Base-by-base conservation (phyloP, 2,329 filamentous ascomycete genomes). In the Leptographium radiaticola region DNA sequence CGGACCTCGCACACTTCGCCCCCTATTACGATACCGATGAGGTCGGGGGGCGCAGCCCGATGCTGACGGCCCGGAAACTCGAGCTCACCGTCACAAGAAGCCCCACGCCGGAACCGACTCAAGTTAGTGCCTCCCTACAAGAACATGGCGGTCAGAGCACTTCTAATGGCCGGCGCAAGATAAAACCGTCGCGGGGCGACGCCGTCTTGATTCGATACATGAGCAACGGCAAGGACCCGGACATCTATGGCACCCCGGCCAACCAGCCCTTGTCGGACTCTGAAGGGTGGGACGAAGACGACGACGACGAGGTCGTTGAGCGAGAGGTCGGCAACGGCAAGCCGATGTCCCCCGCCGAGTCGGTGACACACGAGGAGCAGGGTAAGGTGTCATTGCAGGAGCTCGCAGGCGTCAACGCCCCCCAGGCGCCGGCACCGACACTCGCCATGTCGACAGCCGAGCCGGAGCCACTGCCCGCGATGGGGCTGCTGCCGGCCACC, bases 131-230 rank as follows among this genome's bases (percentile, higher is more conserved):
- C 34, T 53, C 44, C 36, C 20, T 31, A 40, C 61, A 67, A 62
- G 61, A 67, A 62, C 25, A 10, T 58, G 62, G 62, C 56, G 66
- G 65, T 61, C 65, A 67, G 66, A 72, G 71, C 64, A 74, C 72
- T 63, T 69, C 72, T 73, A 75, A 75, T 72, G 68, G 71, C 73
- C 69, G 68, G 59, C 71, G 65, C 62, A 80, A 79, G 76, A 68
- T 75, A 57, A 72, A 68, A 59, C 71, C 77, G 44, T 79, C 71
- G 61, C 77, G 78, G 64, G 80, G 77, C 61, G 81, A 86, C 75
- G 79, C 74, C 60, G 81, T 87, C 59, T 74, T 91, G 66, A 75
- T 91, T 58, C 69, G 71, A 55, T 73, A 75, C 65, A 75, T 90
- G 71, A 79, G 72, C 61, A 78, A 73, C 63, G 80, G 81, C 62